Evolutionary conservation across 164 flowering plant genomes (phyloP).

Genomic region (Tetrastigma voinierianum): DNA sequence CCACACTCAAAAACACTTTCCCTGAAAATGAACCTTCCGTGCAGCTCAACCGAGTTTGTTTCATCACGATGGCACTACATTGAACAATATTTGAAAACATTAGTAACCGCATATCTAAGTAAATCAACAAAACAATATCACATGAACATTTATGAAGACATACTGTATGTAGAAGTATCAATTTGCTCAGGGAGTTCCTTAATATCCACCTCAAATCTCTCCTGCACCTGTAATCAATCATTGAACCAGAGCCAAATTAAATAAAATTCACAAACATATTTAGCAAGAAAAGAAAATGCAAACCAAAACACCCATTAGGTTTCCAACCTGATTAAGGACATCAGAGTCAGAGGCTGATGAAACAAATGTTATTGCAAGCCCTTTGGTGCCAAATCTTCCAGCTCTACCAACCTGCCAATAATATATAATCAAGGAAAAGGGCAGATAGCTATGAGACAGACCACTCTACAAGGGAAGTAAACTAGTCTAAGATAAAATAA

Average conservation of each 20-base stretch:
- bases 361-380: slow-evolving; percentile 94
- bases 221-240: slow-evolving; percentile 66
- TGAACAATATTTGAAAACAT: neutral
- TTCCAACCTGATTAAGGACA: slow-evolving; percentile 83
- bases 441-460: neutral
- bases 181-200: slow-evolving; percentile 99
- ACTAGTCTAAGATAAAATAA: neutral
- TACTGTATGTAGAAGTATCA: slow-evolving; percentile 97
- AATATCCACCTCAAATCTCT: slow-evolving; percentile 95
- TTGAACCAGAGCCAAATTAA: neutral
- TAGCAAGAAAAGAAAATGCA: neutral
- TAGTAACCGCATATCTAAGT: neutral
- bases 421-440: neutral
- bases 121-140: neutral
- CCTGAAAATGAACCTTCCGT: neutral
- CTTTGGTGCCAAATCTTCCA: slow-evolving; percentile 97
- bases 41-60: neutral
- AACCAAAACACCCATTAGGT: neutral
- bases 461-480: neutral
- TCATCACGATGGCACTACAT: slow-evolving; percentile 1
- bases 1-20: neutral
- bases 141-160: slow-evolving; percentile 19
- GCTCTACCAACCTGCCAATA: slow-evolving; percentile 86
- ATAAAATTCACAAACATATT: neutral
- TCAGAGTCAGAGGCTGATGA: slow-evolving; percentile 91